Evolutionary conservation across 164 flowering plant genomes (phyloP).

Genomic region (Annona cherimola): DNA sequence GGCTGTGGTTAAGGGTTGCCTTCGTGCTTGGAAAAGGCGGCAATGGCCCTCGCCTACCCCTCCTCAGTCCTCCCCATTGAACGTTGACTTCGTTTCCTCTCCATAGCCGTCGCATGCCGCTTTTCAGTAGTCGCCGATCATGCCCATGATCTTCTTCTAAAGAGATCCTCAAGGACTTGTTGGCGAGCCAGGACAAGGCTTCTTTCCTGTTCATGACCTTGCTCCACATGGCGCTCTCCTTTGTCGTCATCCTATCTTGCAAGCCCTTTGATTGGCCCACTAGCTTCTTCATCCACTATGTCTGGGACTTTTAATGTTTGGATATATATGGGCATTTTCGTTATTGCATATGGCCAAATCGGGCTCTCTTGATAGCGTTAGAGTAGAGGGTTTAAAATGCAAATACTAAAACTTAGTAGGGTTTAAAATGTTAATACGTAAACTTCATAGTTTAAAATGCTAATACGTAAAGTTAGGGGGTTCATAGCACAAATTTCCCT

Average conservation of each 20-base stretch:
- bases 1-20: no score
- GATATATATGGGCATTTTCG: neutral
- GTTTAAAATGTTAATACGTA: no score
- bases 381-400: no score
- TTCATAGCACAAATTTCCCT: no score
- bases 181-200: constrained; percentile 27
- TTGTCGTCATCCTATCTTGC: constrained; percentile 67
- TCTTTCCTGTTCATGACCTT: constrained; percentile 55
- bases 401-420: no score
- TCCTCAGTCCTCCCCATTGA: constrained; percentile 23
- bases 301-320: constrained; percentile 25
- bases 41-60: no score
- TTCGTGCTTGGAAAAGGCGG: no score
- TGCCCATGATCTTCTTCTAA: constrained; percentile 39
- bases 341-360: no score
- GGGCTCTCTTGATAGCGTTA: no score
- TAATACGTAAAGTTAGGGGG: constrained; percentile 10
- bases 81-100: constrained; percentile 31
- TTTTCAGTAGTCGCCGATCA: constrained; percentile 30
- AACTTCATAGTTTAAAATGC: no score
- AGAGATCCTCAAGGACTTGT: constrained; percentile 37
- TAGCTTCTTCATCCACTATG: constrained; percentile 54
- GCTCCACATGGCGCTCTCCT: constrained; percentile 59
- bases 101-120: constrained; percentile 20
- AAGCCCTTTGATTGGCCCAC: constrained; percentile 61